phyloP scores from a whole-genome alignment of 2,329 filamentous ascomycete species.

The Leptoxyphium fumago region DNA sequence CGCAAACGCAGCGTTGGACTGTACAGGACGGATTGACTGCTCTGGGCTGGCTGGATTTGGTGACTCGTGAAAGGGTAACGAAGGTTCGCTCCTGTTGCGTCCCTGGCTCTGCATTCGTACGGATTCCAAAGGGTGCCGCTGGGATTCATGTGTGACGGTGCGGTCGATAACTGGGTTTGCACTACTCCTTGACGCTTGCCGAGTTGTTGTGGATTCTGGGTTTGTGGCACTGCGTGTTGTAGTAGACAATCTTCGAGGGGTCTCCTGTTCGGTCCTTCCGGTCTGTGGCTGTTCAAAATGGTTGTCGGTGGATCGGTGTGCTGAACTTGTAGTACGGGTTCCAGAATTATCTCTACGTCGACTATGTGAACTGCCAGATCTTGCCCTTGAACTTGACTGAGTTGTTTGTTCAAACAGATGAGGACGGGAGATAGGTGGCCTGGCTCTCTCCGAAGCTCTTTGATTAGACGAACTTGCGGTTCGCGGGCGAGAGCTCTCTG shows the following conservation, averaged over 20 bases:
- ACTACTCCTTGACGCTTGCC: neutral
- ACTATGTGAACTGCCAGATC: neutral
- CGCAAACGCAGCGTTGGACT: conserved; percentile 14
- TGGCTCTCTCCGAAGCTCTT: conserved; percentile 1
- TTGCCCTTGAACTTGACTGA: conserved; percentile 11
- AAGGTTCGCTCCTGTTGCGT: conserved; percentile 9
- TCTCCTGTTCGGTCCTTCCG: conserved; percentile 12
- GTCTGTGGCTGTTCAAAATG: conserved; percentile 28
- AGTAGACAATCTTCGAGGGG: conserved; percentile 24
- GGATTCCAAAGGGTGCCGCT: conserved; percentile 5
- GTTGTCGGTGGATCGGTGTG: conserved; percentile 52
- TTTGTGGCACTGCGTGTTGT: conserved; percentile 30
- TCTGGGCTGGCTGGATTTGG: neutral
- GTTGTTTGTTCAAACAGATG: conserved; percentile 28
- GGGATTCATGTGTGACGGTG: neutral
- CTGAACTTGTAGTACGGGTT: conserved; percentile 32
- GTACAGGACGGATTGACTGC: conserved; percentile 3
- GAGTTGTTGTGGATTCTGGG: conserved; percentile 12
- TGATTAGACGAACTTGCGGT: conserved; percentile 16
- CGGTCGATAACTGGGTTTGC: neutral
- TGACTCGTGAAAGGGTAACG: conserved; percentile 2
- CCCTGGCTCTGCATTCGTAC: conserved; percentile 3
- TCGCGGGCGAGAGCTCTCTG: conserved; percentile 13
- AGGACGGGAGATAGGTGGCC: conserved; percentile 33
- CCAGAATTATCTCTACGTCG: conserved; percentile 1